These are phyloP conservation scores for Nidularia sp. DNA, from an alignment of 768 basidiomycete genomes.

Conservation along the genomic window DNA sequence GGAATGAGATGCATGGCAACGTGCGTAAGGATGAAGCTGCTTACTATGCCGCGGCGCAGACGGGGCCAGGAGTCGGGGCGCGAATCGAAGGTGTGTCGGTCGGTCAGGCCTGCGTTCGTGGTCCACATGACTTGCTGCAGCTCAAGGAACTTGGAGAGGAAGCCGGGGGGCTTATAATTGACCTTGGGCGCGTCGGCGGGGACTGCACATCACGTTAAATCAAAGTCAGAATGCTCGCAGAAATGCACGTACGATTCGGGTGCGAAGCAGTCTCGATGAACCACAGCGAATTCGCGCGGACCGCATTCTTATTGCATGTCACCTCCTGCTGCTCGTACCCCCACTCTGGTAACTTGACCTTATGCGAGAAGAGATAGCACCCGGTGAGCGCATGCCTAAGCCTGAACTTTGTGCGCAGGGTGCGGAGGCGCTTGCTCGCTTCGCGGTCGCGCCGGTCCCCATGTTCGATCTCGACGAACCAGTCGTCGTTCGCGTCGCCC, in stretches of 20 bases:
- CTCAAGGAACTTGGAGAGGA: constrained; percentile 88
- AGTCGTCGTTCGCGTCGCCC: constrained; percentile 93
- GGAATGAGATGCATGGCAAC: not conserved
- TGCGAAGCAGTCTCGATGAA: constrained; percentile 86
- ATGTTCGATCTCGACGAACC: constrained; percentile 81
- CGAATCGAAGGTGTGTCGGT: constrained; percentile 93
- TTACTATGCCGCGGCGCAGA: constrained; percentile 87
- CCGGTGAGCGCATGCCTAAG: constrained; percentile 83
- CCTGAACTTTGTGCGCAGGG: constrained; percentile 79
- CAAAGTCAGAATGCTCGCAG: not conserved
- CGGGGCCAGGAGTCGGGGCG: constrained; percentile 92
- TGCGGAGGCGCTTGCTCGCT: constrained; percentile 67
- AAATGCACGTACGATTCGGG: constrained; percentile 51
- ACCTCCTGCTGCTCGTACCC: constrained; percentile 98
- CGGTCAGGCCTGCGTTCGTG: constrained; percentile 93
- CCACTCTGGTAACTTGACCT: constrained; percentile 97
- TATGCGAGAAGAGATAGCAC: constrained; percentile 97
- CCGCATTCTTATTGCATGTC: constrained; percentile 98
- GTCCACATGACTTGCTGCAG: constrained; percentile 95
- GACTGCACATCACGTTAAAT: constrained; percentile 39
- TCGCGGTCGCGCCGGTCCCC: constrained; percentile 62
- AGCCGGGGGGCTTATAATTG: constrained; percentile 88
- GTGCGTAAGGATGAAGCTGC: constrained; percentile 26
- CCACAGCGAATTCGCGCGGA: constrained; percentile 87
- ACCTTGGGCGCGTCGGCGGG: constrained; percentile 69